Conservation (phyloP, 495 filamentous ascomycete genomes). For the Poronia punctata region DNA sequence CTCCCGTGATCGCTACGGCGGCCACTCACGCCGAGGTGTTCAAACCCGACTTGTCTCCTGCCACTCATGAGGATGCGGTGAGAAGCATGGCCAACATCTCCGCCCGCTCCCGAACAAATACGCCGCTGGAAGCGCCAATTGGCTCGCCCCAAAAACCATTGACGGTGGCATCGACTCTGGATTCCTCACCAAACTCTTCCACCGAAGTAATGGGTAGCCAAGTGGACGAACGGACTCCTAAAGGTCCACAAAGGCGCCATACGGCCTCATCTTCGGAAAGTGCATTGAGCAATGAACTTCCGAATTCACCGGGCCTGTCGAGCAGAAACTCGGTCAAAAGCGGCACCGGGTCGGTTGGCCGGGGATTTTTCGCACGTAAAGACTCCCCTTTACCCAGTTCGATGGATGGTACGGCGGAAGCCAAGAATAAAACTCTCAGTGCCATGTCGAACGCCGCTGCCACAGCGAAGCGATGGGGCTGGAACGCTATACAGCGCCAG, state of each 20-base stretch:
- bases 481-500: constrained; percentile 60
- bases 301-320: constrained; percentile 28
- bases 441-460: constrained; percentile 68
- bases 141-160: constrained; percentile 44
- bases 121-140: constrained; percentile 45
- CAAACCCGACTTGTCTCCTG: constrained; percentile 23
- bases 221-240: constrained; percentile 11
- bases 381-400: constrained; percentile 23
- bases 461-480: constrained; percentile 78
- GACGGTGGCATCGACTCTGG: constrained; percentile 18
- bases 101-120: constrained; percentile 49
- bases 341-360: constrained; percentile 27
- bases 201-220: constrained; percentile 19
- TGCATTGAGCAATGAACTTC: constrained; percentile 16
- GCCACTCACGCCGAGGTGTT: constrained; percentile 24
- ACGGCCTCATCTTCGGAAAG: constrained; percentile 33
- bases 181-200: constrained; percentile 32
- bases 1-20: constrained; percentile 24
- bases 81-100: constrained; percentile 61
- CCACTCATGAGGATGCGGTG: constrained; percentile 49
- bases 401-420: constrained; percentile 18
- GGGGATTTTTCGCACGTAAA: constrained; percentile 34
- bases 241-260: constrained; percentile 31
- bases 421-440: constrained; percentile 41
- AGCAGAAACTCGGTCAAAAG: constrained; percentile 30